These are phyloP conservation scores for Astragalus membranaceus DNA, from an alignment of 306 rosid genomes.

Conservation along the genomic window DNA sequence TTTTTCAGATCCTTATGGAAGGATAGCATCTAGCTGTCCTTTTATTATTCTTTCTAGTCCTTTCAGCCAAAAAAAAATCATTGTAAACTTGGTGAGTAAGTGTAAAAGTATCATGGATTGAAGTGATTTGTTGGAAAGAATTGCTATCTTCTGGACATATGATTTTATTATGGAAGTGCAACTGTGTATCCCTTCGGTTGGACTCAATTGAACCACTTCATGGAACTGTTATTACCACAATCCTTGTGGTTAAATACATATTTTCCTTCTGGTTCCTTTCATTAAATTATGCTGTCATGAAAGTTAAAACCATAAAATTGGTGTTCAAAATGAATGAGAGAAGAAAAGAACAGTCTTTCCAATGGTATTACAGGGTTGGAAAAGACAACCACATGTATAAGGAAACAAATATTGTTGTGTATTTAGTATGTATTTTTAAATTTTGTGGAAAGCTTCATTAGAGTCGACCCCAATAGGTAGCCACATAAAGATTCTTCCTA, in stretches of 20 bases:
- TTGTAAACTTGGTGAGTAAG: not conserved
- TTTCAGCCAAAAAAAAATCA: not conserved
- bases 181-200: not conserved
- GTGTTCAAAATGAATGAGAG: not conserved
- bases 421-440: not conserved
- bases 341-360: not conserved
- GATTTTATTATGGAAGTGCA: not conserved
- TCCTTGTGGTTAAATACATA: not conserved
- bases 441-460: not conserved
- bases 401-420: not conserved
- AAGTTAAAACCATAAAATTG: not conserved
- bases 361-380: not conserved
- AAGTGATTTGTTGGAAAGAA: not conserved
- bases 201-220: not conserved
- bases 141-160: not conserved
- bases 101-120: not conserved
- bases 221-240: not conserved
- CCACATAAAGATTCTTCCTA: not conserved
- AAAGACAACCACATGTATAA: not conserved
- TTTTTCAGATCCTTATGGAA: not conserved
- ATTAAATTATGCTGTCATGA: not conserved
- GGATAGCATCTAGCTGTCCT: not conserved
- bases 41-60: not conserved
- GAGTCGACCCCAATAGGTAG: not conserved
- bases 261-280: not conserved